These are phyloP conservation scores for Rhododendron kiyosumense DNA, from an alignment of 148 eudicot genomes.

Conservation along the genomic window DNA sequence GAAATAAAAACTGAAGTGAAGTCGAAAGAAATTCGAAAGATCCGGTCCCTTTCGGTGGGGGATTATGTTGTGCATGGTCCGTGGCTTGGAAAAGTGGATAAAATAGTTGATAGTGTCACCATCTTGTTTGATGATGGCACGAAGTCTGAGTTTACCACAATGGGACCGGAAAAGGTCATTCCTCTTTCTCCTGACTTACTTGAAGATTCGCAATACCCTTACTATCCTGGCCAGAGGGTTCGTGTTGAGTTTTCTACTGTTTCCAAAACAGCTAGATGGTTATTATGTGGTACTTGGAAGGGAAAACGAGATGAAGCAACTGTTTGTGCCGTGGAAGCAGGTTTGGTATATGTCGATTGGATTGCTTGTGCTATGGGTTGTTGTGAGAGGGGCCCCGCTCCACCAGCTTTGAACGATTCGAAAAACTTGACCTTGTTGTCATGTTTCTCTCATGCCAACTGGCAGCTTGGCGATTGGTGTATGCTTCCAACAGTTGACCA, in stretches of 20 bases:
- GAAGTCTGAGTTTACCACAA: slow-evolving; percentile 48
- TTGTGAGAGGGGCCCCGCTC: slow-evolving; percentile 30
- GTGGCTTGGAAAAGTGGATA: slow-evolving; percentile 85
- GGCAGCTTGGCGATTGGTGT: slow-evolving; percentile 99
- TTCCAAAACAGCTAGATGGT: slow-evolving; percentile 63
- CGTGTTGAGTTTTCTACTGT: slow-evolving; percentile 36
- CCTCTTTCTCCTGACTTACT: slow-evolving; percentile 61
- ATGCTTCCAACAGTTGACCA: slow-evolving; percentile 26
- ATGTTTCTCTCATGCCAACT: slow-evolving; percentile 60
- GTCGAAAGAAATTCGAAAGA: slow-evolving; percentile 45
- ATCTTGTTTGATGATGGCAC: slow-evolving; percentile 76
- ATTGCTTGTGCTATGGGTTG: slow-evolving; percentile 46
- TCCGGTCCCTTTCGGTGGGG: slow-evolving; percentile 58
- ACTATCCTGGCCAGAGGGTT: slow-evolving; percentile 90
- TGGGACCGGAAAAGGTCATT: slow-evolving; percentile 50
- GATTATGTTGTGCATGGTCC: slow-evolving; percentile 73
- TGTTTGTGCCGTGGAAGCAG: slow-evolving; percentile 64
- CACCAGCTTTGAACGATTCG: slow-evolving; percentile 42
- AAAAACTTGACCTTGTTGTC: slow-evolving; percentile 56
- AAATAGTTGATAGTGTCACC: slow-evolving; percentile 53
- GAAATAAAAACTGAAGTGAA: slow-evolving; percentile 39
- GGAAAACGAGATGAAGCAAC: slow-evolving; percentile 57
- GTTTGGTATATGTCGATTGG: slow-evolving; percentile 72
- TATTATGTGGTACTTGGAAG: slow-evolving; percentile 64
- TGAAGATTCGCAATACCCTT: slow-evolving; percentile 73